Evolutionary conservation across 768 basidiomycete genomes (phyloP), one percentile per base, ranked within the genome.

Genomic region (Leccinum disarticulatum): DNA sequence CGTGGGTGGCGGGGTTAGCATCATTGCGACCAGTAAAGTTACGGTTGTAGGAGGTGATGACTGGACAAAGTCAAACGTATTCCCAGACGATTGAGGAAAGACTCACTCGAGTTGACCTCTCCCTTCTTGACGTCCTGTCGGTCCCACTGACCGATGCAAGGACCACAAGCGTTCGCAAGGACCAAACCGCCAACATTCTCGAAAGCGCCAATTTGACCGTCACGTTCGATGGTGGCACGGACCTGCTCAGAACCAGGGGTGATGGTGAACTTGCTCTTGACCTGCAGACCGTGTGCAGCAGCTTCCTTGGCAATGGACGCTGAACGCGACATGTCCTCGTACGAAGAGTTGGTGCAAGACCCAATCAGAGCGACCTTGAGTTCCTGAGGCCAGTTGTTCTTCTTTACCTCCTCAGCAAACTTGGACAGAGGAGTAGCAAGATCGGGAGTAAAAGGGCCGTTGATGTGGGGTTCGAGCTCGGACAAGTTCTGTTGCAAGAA

Each of bases 1-100:
- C 92, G 77, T 98, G 97, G 33, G 97, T 99, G 62, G 95, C 95
- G 22, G 96, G 95, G 86, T 99, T 98, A 68, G 97, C 95, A 70
- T 98, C 97, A 77, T 99, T 99, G 73, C 97, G 94, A 59, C 96
- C 97, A 66, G 97, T 98, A 82, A 99, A 99, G 88, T 99, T 99
- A 75, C 97, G 95, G 87, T 99, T 99, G 86, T 99, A 99, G 19
- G 95, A 98, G 54, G 96, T 96, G 77, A 99, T 93, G 82, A 98
- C 91, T 93, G 51, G 41, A 17, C 10, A 10, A 25, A 41, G 54
- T 56, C 28, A 64, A 60, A 60, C 52, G 30, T 8, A n/a, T 28
- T 31, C 31, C 14, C 28, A 8, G 30, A 22, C 13, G 19, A 52
- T 6, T 15, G 0, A 35, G 35, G n/a, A 6, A 33, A 25, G 7